Evolutionary conservation across 2,329 filamentous ascomycete genomes (phyloP), one percentile per base, ranked within the genome.

Genomic region (Aspergillus fumigatus): DNA sequence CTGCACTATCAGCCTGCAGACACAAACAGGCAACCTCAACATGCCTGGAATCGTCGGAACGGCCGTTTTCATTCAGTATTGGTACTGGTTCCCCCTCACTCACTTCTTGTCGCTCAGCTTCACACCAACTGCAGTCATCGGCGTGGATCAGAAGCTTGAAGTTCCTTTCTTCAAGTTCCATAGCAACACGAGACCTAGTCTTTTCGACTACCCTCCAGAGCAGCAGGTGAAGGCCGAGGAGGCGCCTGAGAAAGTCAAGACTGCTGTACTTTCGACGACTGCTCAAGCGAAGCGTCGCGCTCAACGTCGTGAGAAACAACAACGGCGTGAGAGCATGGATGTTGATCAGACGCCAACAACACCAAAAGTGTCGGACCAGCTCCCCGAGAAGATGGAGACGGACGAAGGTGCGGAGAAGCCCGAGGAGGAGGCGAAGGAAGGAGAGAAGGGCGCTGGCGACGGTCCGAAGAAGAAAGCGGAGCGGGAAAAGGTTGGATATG

Each of bases 81-180:
- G 94, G 94, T 99, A 99, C 80, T 99, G 94, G 94, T 99, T 99
- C 84, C 94, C 94, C 58, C 88, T 97, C 68, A 96, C 94, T 29
- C 94, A 99, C 77, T 99, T 99, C 85, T 75, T 99, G 56, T 95
- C 93, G 0, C 82, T 99, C 59, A 92, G 91, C 68, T 97, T 99
- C 77, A 92, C 90, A n/a, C 94, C 94, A 1, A 99, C 95, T 1
- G 89, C 94, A 1, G 89, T 99, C 69, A 97, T 97, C 66, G 93
- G 90, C 58, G 85, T 99, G 26, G 92, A 99, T 71, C 88, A 95
- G 69, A 90, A 97, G 69, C 83, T 99, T 14, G 91, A 97, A 67
- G 91, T 96, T 54, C 92, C 95, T 21, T 88, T 87, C 70, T 92
- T 97, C 84, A 95, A 95, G 74, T 96, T 97, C 80, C 87, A 96